Evolutionary conservation across 768 basidiomycete genomes (phyloP).

Genomic region (Macrolepiota dolichaula): DNA sequence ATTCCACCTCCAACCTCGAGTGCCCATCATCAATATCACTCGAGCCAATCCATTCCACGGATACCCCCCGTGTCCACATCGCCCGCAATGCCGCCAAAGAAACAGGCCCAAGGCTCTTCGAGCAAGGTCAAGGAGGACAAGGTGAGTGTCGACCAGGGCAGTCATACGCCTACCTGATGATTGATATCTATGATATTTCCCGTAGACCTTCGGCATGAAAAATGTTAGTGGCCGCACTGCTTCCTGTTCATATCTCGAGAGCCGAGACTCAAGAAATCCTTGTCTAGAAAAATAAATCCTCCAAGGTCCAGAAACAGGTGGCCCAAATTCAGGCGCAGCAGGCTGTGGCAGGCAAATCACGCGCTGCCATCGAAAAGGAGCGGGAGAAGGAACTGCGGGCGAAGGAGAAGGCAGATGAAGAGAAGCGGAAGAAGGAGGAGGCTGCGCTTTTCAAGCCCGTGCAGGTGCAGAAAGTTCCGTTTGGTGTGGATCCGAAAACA

Average conservation of each 20-base stretch:
- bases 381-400: slow-evolving; percentile 75
- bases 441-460: slow-evolving; percentile 79
- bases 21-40: too few relatives aligned
- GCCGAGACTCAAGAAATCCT: slow-evolving; percentile 2
- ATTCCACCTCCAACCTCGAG: too few relatives aligned
- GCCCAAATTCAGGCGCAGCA: slow-evolving; percentile 78
- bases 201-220: slow-evolving; percentile 85
- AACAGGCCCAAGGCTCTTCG: slow-evolving; percentile 50
- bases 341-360: slow-evolving; percentile 73
- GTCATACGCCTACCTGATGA: slow-evolving; percentile 19
- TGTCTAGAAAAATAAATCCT: slow-evolving; percentile 86
- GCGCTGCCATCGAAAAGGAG: slow-evolving; percentile 77
- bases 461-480: slow-evolving; percentile 83
- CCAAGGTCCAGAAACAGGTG: slow-evolving; percentile 88
- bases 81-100: slow-evolving; percentile 74
- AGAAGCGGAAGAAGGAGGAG: slow-evolving; percentile 82
- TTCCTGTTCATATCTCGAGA: slow-evolving; percentile 1
- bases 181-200: slow-evolving; percentile 14
- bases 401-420: slow-evolving; percentile 75
- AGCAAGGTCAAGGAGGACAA: slow-evolving; percentile 82
- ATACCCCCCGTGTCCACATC: neutral
- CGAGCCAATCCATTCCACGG: too few relatives aligned
- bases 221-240: slow-evolving; percentile 50
- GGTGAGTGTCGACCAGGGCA: slow-evolving; percentile 35
- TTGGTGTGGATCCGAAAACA: slow-evolving; percentile 96